These are phyloP conservation scores for Paspalum notatum DNA, from an alignment of 176 grass and related monocot genomes.

Conservation along the genomic window DNA sequence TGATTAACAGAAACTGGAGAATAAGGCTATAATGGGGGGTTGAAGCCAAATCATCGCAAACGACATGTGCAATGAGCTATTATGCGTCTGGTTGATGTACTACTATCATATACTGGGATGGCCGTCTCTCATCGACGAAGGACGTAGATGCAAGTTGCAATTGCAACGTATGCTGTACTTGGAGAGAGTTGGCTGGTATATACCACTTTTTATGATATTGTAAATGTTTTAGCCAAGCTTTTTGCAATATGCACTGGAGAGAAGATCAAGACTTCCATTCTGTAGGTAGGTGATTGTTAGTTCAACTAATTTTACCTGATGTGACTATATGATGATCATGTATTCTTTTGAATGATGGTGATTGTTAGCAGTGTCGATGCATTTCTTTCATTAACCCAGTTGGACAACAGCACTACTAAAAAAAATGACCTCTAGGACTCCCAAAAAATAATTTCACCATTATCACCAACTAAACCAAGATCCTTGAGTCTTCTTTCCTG, in stretches of 20 bases:
- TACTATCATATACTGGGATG: conserved; percentile 3
- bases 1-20: conserved; percentile 8
- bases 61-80: background rate
- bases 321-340: conserved; percentile 16
- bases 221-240: conserved; percentile 29
- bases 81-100: background rate
- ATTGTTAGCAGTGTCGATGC: background rate
- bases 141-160: conserved; percentile 18
- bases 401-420: background rate
- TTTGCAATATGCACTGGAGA: conserved; percentile 5
- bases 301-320: conserved; percentile 10
- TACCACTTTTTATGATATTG: conserved; percentile 30
- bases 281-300: conserved; percentile 22
- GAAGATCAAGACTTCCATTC: background rate
- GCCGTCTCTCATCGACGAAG: background rate
- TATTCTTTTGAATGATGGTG: conserved; percentile 6
- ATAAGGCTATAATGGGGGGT: conserved; percentile 3
- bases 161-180: conserved; percentile 19
- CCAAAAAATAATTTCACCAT: conserved; percentile 99
- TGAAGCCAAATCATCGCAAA: conserved; percentile 16
- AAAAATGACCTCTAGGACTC: conserved; percentile 53
- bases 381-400: background rate
- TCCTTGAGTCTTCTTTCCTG: conserved; percentile 94
- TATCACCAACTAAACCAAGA: conserved; percentile 78
- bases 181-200: conserved; percentile 19